Conservation (phyloP, 495 filamentous ascomycete genomes). For the Trichoderma reesei region DNA sequence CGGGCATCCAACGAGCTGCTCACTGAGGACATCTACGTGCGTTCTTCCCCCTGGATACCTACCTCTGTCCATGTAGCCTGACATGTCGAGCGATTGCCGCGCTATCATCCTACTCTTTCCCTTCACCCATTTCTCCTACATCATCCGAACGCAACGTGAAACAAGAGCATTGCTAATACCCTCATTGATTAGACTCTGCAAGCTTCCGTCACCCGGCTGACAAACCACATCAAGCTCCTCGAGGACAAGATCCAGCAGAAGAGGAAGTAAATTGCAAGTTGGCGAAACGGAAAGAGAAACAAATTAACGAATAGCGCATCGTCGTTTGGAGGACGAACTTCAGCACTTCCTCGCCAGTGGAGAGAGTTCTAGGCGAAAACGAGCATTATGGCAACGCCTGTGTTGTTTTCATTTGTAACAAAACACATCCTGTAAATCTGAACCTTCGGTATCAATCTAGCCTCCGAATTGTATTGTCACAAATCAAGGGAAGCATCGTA, state of each 20-base stretch:
- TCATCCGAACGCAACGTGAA: background rate
- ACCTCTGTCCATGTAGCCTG: slow-evolving; percentile 21
- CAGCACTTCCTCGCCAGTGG: background rate
- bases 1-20: slow-evolving; percentile 86
- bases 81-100: background rate
- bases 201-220: slow-evolving; percentile 73
- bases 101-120: background rate
- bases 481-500: background rate
- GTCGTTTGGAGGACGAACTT: background rate
- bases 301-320: background rate
- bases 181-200: slow-evolving; percentile 61
- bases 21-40: slow-evolving; percentile 91
- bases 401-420: slow-evolving; percentile 2
- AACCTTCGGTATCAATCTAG: background rate
- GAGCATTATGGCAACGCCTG: background rate
- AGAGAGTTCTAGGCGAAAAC: background rate
- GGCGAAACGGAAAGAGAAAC: background rate
- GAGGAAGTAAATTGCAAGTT: slow-evolving; percentile 25
- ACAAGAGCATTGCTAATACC: background rate
- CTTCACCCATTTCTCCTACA: background rate
- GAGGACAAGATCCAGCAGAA: slow-evolving; percentile 68
- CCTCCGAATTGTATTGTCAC: background rate
- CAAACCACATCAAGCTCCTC: slow-evolving; percentile 67
- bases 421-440: slow-evolving; percentile 1
- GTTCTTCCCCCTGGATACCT: slow-evolving; percentile 33